Conservation (phyloP, 2,329 filamentous ascomycete species). For the Lasiodiplodia sp. region DNA sequence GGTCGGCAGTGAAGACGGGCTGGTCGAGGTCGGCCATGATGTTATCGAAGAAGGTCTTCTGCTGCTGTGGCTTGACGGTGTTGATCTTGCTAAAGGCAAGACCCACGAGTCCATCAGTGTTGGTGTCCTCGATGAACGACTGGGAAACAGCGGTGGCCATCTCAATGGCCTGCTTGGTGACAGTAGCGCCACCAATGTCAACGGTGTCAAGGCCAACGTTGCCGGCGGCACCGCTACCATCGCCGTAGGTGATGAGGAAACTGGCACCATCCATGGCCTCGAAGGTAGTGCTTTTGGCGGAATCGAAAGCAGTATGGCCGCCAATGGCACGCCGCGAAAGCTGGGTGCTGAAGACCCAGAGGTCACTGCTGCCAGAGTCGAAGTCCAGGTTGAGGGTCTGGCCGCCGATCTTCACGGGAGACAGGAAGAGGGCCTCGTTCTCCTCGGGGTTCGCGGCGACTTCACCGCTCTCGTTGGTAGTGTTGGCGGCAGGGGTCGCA, state of each 20-base stretch:
- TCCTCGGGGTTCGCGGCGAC: slow-evolving; percentile 71
- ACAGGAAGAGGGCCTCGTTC: slow-evolving; percentile 74
- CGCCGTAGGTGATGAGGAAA: slow-evolving; percentile 74
- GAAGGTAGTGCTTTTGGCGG: slow-evolving; percentile 61
- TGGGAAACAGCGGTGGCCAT: slow-evolving; percentile 66
- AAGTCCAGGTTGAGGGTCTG: slow-evolving; percentile 75
- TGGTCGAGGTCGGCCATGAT: slow-evolving; percentile 65
- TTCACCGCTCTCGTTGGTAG: slow-evolving; percentile 55
- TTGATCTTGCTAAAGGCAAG: slow-evolving; percentile 32
- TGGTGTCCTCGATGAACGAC: slow-evolving; percentile 66
- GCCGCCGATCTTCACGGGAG: slow-evolving; percentile 72
- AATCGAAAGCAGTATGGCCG: slow-evolving; percentile 65
- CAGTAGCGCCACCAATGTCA: slow-evolving; percentile 69
- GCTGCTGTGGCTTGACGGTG: slow-evolving; percentile 63
- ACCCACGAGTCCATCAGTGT: slow-evolving; percentile 73
- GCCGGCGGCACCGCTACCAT: slow-evolving; percentile 68
- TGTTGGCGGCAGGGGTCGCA: slow-evolving; percentile 33
- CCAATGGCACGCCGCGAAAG: slow-evolving; percentile 55
- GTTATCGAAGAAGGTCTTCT: slow-evolving; percentile 80
- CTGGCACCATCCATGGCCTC: slow-evolving; percentile 56
- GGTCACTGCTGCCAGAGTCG: slow-evolving; percentile 24
- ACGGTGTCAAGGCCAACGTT: slow-evolving; percentile 73
- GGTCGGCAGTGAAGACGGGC: slow-evolving; percentile 75
- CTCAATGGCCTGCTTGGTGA: slow-evolving; percentile 70
- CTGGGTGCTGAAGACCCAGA: slow-evolving; percentile 72